These are phyloP conservation scores for Backusella westeae DNA, from an alignment of 192 early-diverging fungal species.

Conservation along the genomic window DNA sequence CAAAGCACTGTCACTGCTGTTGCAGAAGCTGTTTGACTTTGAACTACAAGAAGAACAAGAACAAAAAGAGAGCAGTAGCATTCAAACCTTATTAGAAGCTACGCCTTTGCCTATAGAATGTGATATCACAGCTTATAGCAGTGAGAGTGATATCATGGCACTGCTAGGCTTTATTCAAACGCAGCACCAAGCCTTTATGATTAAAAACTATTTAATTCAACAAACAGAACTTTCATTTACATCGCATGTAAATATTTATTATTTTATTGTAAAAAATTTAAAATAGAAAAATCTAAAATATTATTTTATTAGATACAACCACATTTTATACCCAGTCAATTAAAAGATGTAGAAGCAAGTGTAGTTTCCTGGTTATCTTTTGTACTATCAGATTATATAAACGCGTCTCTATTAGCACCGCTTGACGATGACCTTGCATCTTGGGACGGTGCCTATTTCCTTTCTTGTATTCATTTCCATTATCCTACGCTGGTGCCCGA, in stretches of 20 bases:
- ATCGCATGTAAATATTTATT: conserved; percentile 12
- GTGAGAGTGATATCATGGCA: not conserved
- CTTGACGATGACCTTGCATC: not conserved
- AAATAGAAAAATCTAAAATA: not conserved
- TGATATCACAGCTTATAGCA: not conserved
- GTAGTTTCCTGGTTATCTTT: conserved; percentile 6
- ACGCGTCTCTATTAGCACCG: conserved; percentile 16
- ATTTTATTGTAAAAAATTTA: not conserved
- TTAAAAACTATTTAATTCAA: not conserved
- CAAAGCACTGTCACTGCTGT: not conserved
- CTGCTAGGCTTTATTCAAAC: conserved; percentile 16
- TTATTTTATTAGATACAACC: not conserved
- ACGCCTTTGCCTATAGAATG: not conserved
- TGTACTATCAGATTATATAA: conserved; percentile 16
- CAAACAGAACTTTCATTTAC: conserved; percentile 7
- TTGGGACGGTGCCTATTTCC: conserved; percentile 13
- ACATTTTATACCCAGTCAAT: conserved; percentile 14
- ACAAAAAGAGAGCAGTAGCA: not conserved
- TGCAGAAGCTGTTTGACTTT: not conserved
- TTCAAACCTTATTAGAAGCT: not conserved
- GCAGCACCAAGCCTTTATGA: not conserved
- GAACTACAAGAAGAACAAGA: not conserved
- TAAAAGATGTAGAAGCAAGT: not conserved
- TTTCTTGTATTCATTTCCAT: conserved; percentile 19
- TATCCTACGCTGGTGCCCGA: conserved; percentile 15